A percentile compares a stretch with the other conserved stretches of the same genome.
Conservation (phyloP, 2,329 filamentous ascomycete species). For the Xenoacremonium recifei region DNA sequence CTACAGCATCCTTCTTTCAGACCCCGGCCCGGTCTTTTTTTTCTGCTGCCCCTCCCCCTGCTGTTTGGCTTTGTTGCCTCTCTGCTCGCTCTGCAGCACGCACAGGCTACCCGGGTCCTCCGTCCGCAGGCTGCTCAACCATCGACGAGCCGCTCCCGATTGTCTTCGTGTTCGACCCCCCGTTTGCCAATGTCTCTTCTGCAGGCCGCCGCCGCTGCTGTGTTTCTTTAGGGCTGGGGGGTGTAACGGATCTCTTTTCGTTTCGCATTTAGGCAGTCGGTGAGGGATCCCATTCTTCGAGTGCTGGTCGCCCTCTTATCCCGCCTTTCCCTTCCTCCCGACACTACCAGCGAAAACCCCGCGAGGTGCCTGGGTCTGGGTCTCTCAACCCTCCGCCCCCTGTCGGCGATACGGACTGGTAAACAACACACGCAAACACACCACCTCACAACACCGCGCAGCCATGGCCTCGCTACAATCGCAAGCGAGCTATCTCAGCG, state of each 20-base stretch:
- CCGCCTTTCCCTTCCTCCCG: too few relatives aligned
- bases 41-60: not conserved
- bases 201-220: conserved; percentile 19
- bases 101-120: not conserved
- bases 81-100: not conserved
- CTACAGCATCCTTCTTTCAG: not conserved
- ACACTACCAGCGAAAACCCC: conserved; percentile 14
- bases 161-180: conserved; percentile 4
- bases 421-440: not conserved
- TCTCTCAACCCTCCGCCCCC: conserved; percentile 1
- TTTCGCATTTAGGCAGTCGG: not conserved
- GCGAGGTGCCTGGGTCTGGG: conserved; percentile 8
- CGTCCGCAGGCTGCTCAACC: too few relatives aligned
- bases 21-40: not conserved
- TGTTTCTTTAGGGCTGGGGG: conserved; percentile 28
- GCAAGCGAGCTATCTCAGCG: conserved; percentile 15
- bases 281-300: not conserved
- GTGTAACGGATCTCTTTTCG: conserved; percentile 14
- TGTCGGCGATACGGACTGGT: not conserved
- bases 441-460: conserved; percentile 4
- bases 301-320: not conserved
- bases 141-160: not conserved
- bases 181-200: conserved; percentile 18
- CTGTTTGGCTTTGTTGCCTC: not conserved
- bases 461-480: conserved; percentile 25